phyloP scores from a whole-genome alignment of 495 filamentous ascomycete species.

The Neurospora sp. region DNA sequence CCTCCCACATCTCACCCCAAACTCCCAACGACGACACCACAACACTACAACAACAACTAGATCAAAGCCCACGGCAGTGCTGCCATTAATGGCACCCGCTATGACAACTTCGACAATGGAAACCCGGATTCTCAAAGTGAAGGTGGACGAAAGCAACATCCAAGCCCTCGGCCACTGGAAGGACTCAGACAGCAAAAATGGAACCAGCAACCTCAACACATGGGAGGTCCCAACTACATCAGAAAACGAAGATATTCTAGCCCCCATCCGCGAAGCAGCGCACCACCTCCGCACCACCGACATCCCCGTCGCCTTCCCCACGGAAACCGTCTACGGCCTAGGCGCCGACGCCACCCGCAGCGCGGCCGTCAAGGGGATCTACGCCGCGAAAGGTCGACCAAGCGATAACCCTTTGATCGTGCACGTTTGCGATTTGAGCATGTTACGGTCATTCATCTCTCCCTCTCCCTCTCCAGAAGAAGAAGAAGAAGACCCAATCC shows the following conservation, averaged over 20 bases:
- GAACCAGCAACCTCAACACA: constrained; percentile 4
- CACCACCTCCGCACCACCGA: constrained; percentile 49
- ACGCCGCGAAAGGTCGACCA: constrained; percentile 77
- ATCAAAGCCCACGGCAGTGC: background rate
- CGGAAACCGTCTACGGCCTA: constrained; percentile 95
- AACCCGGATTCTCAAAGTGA: constrained; percentile 25
- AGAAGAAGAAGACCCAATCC: constrained; percentile 43
- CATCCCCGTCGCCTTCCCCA: constrained; percentile 87
- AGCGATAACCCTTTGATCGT: constrained; percentile 94
- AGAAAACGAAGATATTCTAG: background rate
- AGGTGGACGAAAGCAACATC: constrained; percentile 3
- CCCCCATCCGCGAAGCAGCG: constrained; percentile 44
- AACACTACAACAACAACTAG: constrained; percentile 1
- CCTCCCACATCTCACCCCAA: background rate
- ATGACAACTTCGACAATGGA: constrained; percentile 14
- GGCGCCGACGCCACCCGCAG: constrained; percentile 82
- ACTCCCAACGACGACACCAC: background rate
- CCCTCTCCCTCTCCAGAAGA: background rate
- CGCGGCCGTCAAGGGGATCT: constrained; percentile 83
- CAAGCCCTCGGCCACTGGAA: constrained; percentile 17
- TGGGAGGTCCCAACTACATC: constrained; percentile 14
- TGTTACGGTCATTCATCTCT: constrained; percentile 57
- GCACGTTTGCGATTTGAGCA: constrained; percentile 72
- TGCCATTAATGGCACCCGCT: background rate
- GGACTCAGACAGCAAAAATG: background rate